Evolutionary conservation across 2,329 filamentous ascomycete genomes (phyloP).

Genomic region (Beauveria bassiana): DNA sequence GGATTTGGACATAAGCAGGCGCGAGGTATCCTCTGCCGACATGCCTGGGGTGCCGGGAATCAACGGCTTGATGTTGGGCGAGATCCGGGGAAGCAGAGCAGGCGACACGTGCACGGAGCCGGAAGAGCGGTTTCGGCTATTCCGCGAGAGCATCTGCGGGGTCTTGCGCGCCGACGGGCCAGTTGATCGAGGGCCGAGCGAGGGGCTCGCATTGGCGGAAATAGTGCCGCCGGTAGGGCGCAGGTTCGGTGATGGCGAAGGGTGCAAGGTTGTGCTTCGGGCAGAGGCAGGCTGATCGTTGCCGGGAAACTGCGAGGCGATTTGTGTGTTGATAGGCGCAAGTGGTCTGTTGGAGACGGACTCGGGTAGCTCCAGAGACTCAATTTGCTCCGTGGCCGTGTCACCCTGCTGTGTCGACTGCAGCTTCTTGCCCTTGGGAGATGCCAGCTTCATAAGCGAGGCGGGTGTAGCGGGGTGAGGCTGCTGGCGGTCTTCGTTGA

Average conservation of each 20-base stretch:
- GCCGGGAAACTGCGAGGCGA: constrained; percentile 27
- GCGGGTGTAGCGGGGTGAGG: constrained; percentile 73
- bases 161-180: constrained; percentile 43
- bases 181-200: constrained; percentile 44
- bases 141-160: constrained; percentile 47
- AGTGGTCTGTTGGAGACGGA: constrained; percentile 36
- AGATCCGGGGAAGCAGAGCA: constrained; percentile 80
- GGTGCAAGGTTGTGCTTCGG: constrained; percentile 44
- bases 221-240: constrained; percentile 26
- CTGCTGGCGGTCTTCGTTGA: constrained; percentile 24
- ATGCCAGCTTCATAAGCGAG: constrained; percentile 72
- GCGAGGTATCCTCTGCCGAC: constrained; percentile 53
- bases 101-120: constrained; percentile 75
- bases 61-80: constrained; percentile 87
- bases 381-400: constrained; percentile 44
- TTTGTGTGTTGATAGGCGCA: constrained; percentile 34
- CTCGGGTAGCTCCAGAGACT: constrained; percentile 64
- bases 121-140: constrained; percentile 63
- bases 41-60: constrained; percentile 54
- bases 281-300: constrained; percentile 30
- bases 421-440: constrained; percentile 43
- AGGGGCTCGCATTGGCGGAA: constrained; percentile 61
- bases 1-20: constrained; percentile 84
- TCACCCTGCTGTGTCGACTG: constrained; percentile 34
- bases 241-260: constrained; percentile 41